These are phyloP conservation scores for Fusarium sp. DNA, from an alignment of 2,329 filamentous ascomycete genomes.

Conservation along the genomic window DNA sequence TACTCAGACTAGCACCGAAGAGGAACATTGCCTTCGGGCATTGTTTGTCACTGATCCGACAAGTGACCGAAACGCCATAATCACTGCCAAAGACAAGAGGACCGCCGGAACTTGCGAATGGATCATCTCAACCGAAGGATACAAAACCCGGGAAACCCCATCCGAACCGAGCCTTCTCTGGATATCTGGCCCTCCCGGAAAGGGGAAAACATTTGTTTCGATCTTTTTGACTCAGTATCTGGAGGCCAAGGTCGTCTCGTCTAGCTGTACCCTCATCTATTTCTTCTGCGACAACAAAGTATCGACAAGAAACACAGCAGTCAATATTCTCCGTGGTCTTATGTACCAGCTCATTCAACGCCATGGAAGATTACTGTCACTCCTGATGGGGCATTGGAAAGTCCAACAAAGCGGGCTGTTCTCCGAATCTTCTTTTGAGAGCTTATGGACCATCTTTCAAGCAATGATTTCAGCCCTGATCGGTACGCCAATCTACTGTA, in stretches of 20 bases:
- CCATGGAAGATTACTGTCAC: not conserved
- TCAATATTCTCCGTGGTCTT: conserved; percentile 18
- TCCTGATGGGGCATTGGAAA: conserved; percentile 5
- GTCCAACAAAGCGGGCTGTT: conserved; percentile 6
- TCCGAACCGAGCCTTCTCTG: conserved; percentile 7
- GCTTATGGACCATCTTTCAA: conserved; percentile 19
- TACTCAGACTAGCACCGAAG: not conserved
- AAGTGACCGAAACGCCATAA: conserved; percentile 15
- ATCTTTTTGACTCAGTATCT: conserved; percentile 20
- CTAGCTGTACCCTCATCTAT: not conserved
- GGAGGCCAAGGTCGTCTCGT: not conserved
- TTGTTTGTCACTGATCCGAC: conserved; percentile 21
- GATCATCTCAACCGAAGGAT: conserved; percentile 13
- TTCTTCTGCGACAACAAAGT: conserved; percentile 32
- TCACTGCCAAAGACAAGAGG: conserved; percentile 16
- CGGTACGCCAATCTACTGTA: not conserved
- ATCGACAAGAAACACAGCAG: conserved; percentile 11
- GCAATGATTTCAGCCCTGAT: conserved; percentile 1
- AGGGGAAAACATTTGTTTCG: conserved; percentile 24
- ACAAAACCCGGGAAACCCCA: conserved; percentile 1
- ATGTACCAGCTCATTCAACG: conserved; percentile 13
- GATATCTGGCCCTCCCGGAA: conserved; percentile 24
- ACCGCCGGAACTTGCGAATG: conserved; percentile 22
- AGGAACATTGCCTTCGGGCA: not conserved
- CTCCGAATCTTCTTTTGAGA: conserved; percentile 2